Conservation (phyloP, 2,329 filamentous ascomycete genomes). For the Scorias spongiosa region DNA sequence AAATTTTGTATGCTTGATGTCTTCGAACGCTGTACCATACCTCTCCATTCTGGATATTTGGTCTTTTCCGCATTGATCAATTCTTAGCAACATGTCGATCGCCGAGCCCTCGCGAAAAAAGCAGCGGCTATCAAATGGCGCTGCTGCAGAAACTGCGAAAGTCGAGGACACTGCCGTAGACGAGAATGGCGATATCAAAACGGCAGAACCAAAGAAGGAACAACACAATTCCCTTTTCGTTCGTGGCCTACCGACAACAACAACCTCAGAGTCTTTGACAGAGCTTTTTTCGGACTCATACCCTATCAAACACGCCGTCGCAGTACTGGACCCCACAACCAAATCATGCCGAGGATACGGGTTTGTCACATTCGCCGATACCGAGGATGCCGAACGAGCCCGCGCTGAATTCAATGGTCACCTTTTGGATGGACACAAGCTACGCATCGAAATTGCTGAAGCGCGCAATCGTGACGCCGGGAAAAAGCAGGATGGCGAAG, state of each 20-base stretch:
- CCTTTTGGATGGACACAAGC: slow-evolving; percentile 61
- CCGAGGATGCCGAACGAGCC: slow-evolving; percentile 74
- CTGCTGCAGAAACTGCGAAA: neutral
- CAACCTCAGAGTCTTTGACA: slow-evolving; percentile 69
- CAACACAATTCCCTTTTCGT: slow-evolving; percentile 56
- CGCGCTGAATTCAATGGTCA: slow-evolving; percentile 67
- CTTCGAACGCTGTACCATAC: too few species aligned
- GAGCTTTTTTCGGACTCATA: slow-evolving; percentile 88
- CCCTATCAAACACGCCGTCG: slow-evolving; percentile 90
- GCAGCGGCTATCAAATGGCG: neutral
- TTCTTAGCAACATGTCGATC: neutral
- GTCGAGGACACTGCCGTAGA: neutral
- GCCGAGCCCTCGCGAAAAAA: neutral
- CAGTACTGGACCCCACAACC: slow-evolving; percentile 70
- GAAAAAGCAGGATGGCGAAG: slow-evolving; percentile 8
- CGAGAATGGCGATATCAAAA: slow-evolving; percentile 1
- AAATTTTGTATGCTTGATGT: neutral
- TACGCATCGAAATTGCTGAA: slow-evolving; percentile 79
- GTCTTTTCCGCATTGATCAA: too few species aligned
- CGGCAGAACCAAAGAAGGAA: slow-evolving; percentile 1
- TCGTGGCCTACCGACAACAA: slow-evolving; percentile 62
- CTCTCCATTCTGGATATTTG: too few species aligned
- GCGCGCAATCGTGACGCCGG: slow-evolving; percentile 54
- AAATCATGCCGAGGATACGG: slow-evolving; percentile 85
- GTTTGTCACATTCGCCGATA: slow-evolving; percentile 91